Percentiles rank a stretch among this genome's conserved stretches.
Conservation (phyloP, 148 eudicot species). For the Limonium bicolor region DNA sequence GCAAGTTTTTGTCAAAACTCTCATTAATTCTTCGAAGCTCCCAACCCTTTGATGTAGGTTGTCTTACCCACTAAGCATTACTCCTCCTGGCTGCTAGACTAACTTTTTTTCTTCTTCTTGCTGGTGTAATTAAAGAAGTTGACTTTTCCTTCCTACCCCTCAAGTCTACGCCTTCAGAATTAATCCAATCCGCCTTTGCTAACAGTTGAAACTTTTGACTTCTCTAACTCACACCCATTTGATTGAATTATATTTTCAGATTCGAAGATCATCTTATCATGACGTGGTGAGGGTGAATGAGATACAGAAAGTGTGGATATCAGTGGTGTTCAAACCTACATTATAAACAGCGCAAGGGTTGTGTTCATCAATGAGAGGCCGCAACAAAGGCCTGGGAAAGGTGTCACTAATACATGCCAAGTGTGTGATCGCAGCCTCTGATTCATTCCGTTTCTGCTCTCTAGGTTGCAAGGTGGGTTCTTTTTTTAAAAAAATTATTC, state of each 20-base stretch:
- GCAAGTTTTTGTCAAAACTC: too few species aligned
- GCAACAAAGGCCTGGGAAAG: constrained; percentile 90
- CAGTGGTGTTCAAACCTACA: constrained; percentile 64
- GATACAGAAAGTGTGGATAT: constrained; percentile 80
- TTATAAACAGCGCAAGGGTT: constrained; percentile 82
- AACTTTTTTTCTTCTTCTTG: too few species aligned
- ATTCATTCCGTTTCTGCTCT: constrained; percentile 82
- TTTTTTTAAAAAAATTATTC: neutral
- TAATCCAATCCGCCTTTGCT: too few species aligned
- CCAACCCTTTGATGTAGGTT: too few species aligned
- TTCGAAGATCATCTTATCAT: constrained; percentile 88
- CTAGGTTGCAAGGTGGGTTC: constrained; percentile 77
- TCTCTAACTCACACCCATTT: too few species aligned
- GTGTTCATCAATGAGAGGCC: constrained; percentile 87
- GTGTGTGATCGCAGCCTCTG: constrained; percentile 81
- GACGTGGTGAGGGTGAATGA: constrained; percentile 85
- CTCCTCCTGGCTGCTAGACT: too few species aligned
- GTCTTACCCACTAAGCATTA: too few species aligned
- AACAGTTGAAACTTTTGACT: too few species aligned
- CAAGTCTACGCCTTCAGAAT: too few species aligned
- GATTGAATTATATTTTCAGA: constrained; percentile 29
- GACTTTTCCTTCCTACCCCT: too few species aligned
- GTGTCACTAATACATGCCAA: constrained; percentile 78
- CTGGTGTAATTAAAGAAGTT: too few species aligned
- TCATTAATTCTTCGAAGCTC: too few species aligned